Conservation (phyloP, 139 green algal genomes). For the Chlorella sp. region DNA sequence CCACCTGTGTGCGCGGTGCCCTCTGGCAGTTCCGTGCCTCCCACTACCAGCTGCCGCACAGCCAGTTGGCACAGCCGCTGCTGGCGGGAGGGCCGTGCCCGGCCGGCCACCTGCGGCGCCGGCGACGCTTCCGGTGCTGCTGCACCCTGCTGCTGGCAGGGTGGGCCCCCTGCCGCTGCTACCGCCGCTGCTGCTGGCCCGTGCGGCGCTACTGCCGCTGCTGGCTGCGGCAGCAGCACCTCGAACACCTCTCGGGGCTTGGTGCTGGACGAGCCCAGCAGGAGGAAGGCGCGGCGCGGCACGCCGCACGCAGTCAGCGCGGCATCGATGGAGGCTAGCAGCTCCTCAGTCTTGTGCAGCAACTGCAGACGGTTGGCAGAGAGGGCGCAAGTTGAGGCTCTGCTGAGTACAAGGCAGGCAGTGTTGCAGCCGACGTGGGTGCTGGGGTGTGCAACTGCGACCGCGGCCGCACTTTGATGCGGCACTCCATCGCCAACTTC, state of each 20-base stretch:
- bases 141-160: not conserved
- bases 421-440: no score
- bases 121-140: no score
- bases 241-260: constrained; percentile 30
- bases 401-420: no score
- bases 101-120: no score
- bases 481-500: no score
- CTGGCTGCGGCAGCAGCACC: constrained; percentile 25
- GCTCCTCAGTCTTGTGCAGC: not conserved
- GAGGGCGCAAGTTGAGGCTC: no score
- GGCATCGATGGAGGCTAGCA: not conserved
- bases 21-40: constrained; percentile 9
- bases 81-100: not conserved
- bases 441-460: no score
- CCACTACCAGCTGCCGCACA: constrained; percentile 26
- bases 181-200: not conserved
- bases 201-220: not conserved
- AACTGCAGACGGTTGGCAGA: constrained; percentile 1
- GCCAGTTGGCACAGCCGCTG: constrained; percentile 29
- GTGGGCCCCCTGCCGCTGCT: not conserved
- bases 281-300: constrained; percentile 13
- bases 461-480: no score
- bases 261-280: constrained; percentile 21
- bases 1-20: constrained; percentile 23
- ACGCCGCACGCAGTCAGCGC: not conserved